phyloP scores from a whole-genome alignment of 352 stramenopile genomes.

The Thalassiosira pacifica region DNA sequence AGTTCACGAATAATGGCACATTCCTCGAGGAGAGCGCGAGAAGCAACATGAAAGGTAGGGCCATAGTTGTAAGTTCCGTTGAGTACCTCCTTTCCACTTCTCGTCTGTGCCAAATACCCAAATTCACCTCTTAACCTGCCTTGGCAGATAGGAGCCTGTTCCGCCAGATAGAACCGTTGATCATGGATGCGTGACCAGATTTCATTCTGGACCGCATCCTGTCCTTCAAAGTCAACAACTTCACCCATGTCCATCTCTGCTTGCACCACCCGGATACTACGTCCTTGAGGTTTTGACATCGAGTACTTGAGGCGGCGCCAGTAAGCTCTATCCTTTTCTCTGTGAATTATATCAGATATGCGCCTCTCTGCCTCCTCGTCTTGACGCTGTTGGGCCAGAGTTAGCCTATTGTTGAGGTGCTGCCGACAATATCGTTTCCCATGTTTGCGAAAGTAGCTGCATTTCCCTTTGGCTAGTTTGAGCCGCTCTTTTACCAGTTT shows the following conservation, averaged over 20 bases:
- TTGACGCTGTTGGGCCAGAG: not conserved
- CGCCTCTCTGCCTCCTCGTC: not conserved
- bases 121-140: constrained; percentile 24
- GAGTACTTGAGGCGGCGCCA: not conserved
- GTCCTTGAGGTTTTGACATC: not conserved
- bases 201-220: not conserved
- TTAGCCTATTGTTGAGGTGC: not conserved
- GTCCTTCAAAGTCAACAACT: not conserved
- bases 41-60: not conserved
- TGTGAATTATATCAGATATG: not conserved
- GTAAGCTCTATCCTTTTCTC: not conserved
- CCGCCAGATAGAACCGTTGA: constrained; percentile 30
- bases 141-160: constrained; percentile 47
- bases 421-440: not conserved
- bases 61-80: constrained; percentile 1
- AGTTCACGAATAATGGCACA: constrained; percentile 2
- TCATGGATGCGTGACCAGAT: not conserved
- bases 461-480: not conserved
- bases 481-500: not conserved
- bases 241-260: not conserved
- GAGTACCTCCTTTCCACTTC: constrained; percentile 18
- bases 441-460: not conserved
- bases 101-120: constrained; percentile 24
- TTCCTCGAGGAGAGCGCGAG: constrained; percentile 7
- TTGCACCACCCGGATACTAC: not conserved